Evolutionary conservation across 306 rosid genomes (phyloP).

Genomic region (Alnus glutinosa): DNA sequence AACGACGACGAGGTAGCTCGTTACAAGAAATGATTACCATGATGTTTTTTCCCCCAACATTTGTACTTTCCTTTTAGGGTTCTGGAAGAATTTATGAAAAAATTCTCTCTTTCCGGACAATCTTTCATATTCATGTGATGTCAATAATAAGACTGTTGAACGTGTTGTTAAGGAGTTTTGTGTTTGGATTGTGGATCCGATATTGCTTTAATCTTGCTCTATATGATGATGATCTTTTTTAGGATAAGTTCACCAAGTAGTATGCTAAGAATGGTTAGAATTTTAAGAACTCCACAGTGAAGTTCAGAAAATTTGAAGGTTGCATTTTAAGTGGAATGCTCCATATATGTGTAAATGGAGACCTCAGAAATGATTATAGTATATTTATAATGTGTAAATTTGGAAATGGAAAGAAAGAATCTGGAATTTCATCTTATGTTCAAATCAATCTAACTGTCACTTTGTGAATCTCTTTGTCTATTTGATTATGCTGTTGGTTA

Average conservation of each 20-base stretch:
- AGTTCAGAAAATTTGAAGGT: not conserved
- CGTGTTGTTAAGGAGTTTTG: not conserved
- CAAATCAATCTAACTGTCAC: not conserved
- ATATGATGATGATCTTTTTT: no score
- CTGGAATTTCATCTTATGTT: not conserved
- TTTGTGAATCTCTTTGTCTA: not conserved
- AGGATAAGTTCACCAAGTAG: no score
- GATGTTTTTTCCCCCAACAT: slow-evolving; percentile 9
- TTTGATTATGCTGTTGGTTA: no score
- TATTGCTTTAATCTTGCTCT: not conserved
- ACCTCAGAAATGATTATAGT: not conserved
- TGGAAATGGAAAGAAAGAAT: not conserved
- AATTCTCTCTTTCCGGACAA: not conserved
- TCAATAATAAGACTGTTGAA: slow-evolving; percentile 4
- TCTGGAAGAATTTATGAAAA: not conserved
- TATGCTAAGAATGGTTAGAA: not conserved
- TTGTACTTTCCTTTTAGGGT: not conserved
- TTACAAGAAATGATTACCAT: slow-evolving; percentile 56
- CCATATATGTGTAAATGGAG: not conserved
- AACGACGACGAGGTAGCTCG: slow-evolving; percentile 86
- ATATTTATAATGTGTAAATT: not conserved
- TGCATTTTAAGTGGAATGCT: not conserved
- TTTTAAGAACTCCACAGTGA: not conserved
- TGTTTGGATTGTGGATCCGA: not conserved
- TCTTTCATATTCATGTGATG: not conserved